Evolutionary conservation across 164 flowering plant species (phyloP).

Genomic region (Aristolochia californica): DNA sequence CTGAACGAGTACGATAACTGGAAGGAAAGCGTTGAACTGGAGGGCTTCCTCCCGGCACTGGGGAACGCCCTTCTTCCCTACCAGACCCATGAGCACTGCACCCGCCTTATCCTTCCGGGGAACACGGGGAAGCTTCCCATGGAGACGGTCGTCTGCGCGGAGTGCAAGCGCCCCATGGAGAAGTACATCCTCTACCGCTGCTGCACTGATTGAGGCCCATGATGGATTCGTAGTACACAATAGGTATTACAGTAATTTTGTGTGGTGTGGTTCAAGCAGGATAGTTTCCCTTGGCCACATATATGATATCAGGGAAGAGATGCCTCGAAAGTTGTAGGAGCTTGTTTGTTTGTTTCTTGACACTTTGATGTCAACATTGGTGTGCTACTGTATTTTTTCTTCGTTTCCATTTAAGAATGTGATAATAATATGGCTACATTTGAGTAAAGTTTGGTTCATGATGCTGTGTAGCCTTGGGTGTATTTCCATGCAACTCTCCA

Average conservation of each 20-base stretch:
- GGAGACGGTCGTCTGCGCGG: constrained; percentile 44
- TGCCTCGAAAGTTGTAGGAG: not conserved
- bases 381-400: too few species aligned
- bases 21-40: constrained; percentile 16
- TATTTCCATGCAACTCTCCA: too few species aligned
- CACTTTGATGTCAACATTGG: not conserved
- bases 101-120: constrained; percentile 56
- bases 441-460: too few species aligned
- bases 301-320: not conserved
- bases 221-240: not conserved
- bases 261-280: not conserved
- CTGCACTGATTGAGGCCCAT: constrained; percentile 19
- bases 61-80: constrained; percentile 18
- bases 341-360: not conserved
- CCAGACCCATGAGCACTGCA: constrained; percentile 53
- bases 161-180: constrained; percentile 69
- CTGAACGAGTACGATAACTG: constrained; percentile 25
- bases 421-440: too few species aligned
- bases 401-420: too few species aligned
- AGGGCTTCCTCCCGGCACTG: constrained; percentile 43
- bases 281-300: not conserved
- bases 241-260: not conserved
- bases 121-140: constrained; percentile 31
- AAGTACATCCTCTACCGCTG: constrained; percentile 66
- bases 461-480: too few species aligned